phyloP scores from a whole-genome alignment of 805 yeast species.

The Starmerella apis region DNA sequence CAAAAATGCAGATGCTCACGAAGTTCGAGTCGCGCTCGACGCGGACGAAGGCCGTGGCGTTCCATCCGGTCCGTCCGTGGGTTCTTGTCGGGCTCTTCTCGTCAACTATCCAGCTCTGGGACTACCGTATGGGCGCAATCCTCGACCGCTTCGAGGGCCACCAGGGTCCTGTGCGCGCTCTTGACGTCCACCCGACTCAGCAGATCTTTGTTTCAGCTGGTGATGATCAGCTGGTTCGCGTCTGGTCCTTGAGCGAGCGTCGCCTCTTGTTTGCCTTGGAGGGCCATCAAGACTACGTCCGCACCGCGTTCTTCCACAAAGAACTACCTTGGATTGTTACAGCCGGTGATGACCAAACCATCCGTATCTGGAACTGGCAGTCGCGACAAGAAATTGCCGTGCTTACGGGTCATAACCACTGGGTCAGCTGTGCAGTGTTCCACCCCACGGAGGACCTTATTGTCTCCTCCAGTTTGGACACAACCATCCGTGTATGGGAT shows the following conservation, averaged over 20 bases:
- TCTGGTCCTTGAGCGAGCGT: conserved; percentile 80
- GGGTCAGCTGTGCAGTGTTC: conserved; percentile 96
- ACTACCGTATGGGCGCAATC: conserved; percentile 96
- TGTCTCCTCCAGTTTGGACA: conserved; percentile 92
- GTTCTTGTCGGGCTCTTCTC: conserved; percentile 88
- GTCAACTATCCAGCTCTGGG: conserved; percentile 99
- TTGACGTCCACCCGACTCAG: conserved; percentile 95
- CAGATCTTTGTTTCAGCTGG: conserved; percentile 96
- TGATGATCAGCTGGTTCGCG: conserved; percentile 89
- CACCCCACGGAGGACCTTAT: conserved; percentile 91
- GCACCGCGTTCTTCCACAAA: conserved; percentile 89
- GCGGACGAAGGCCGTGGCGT: conserved; percentile 94
- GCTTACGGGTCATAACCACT: conserved; percentile 94
- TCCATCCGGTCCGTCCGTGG: conserved; percentile 95
- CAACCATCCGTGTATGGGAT: conserved; percentile 99
- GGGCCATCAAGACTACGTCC: conserved; percentile 91
- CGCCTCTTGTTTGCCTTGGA: conserved; percentile 82
- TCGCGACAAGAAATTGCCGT: conserved; percentile 95
- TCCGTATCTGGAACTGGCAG: conserved; percentile 99
- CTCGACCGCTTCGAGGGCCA: conserved; percentile 96
- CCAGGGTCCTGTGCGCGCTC: conserved; percentile 94
- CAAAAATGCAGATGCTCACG: conserved; percentile 25
- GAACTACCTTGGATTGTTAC: conserved; percentile 97
- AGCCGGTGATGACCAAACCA: conserved; percentile 95
- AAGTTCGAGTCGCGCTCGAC: conserved; percentile 95